Evolutionary conservation across 257 asterid genomes (phyloP).

Genomic region (Nicotiana noctiflora): DNA sequence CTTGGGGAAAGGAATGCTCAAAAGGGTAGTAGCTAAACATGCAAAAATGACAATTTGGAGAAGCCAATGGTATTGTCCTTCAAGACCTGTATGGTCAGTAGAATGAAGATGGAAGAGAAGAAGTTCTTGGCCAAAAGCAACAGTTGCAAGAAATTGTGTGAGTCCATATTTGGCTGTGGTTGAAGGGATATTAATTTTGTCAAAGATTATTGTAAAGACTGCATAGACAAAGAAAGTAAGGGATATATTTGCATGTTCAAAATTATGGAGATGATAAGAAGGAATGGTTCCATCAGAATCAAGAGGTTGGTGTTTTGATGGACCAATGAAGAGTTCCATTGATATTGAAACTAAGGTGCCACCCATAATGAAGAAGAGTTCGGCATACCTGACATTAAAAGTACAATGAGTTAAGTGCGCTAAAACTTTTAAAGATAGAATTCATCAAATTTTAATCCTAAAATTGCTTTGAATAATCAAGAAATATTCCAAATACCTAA

Average conservation of each 20-base stretch:
- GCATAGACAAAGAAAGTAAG: constrained; percentile 58
- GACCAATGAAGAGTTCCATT: constrained; percentile 45
- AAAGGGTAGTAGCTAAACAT: constrained; percentile 34
- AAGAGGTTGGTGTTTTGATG: constrained; percentile 43
- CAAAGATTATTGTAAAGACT: constrained; percentile 37
- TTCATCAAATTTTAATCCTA: not conserved
- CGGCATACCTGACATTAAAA: not conserved
- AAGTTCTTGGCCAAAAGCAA: constrained; percentile 62
- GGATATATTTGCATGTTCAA: constrained; percentile 77
- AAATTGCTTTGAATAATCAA: not conserved
- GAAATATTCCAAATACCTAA: not conserved
- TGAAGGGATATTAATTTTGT: constrained; percentile 29
- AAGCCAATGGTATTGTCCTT: constrained; percentile 80
- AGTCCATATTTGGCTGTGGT: constrained; percentile 34
- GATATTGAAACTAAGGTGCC: constrained; percentile 32
- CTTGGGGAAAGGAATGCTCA: constrained; percentile 29
- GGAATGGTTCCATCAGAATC: constrained; percentile 48
- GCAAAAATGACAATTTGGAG: constrained; percentile 47
- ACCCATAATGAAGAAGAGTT: constrained; percentile 41
- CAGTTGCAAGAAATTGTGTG: constrained; percentile 43
- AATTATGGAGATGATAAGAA: constrained; percentile 46
- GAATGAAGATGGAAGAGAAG: constrained; percentile 71
- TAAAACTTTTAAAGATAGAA: too few relatives aligned
- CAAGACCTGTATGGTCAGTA: constrained; percentile 66
- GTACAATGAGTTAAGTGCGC: not conserved